These are phyloP conservation scores for Heimioporus punctisporus DNA, from an alignment of 1,284 basidiomycete species.

Conservation along the genomic window DNA sequence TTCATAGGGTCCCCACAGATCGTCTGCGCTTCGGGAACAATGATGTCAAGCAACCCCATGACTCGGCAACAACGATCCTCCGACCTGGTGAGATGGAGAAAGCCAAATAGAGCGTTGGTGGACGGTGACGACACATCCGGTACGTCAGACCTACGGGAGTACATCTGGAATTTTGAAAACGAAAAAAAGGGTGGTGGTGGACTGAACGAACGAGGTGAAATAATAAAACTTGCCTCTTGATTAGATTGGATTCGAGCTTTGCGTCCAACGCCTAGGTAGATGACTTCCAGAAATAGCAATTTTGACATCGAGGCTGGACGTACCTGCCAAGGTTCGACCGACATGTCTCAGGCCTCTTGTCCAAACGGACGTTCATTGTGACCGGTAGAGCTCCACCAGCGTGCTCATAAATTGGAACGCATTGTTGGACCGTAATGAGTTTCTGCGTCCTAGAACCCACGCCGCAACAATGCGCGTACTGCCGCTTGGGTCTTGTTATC, in stretches of 20 bases:
- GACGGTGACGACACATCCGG: background rate
- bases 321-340: conserved; percentile 3
- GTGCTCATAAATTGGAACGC: background rate
- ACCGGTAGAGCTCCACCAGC: conserved; percentile 3
- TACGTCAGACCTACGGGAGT: background rate
- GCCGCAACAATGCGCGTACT: background rate
- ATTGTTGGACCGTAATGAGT: conserved; percentile 14
- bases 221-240: too few species aligned
- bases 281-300: too few species aligned
- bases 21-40: background rate
- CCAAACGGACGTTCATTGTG: background rate
- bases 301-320: conserved; percentile 10
- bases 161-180: background rate
- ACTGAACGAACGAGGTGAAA: too few species aligned
- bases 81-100: background rate
- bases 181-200: too few species aligned
- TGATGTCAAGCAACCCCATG: background rate
- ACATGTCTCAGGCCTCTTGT: conserved; percentile 15
- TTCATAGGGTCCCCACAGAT: conserved; percentile 1
- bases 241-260: too few species aligned
- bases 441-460: background rate
- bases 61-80: background rate
- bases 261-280: too few species aligned
- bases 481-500: too few species aligned
- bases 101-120: background rate